Base-by-base conservation (phyloP, 768 basidiomycete species). In the Lactarius akahatsu region DNA sequence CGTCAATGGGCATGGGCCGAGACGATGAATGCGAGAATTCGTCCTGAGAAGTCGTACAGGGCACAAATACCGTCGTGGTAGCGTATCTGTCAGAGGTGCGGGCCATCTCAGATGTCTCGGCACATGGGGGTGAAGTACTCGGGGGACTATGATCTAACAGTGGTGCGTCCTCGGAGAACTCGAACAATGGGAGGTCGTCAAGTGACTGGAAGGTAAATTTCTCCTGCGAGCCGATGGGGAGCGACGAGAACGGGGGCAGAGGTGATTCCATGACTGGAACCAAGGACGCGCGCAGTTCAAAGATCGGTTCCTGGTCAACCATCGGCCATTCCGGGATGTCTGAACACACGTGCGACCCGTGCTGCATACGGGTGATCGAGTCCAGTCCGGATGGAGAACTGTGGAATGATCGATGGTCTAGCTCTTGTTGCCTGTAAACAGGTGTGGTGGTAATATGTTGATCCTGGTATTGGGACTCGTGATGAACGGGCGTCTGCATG, bases 371-470 rank as follows among this genome's bases (percentile, higher is more conserved):
- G 20, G 28, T 7, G n/a, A 28, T 54, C 9, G 30, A 8, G 18
- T n/a, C 28, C 20, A 13, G 7, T 38, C n/a, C n/a, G 1, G 60
- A 34, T 20, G 23, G 30, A 32, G 18, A 18, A 41, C n/a, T 7
- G 4, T 41, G 36, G 7, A 40, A 40, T 16, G 4, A 30, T 9
- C 26, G 50, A 13, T 6, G 26, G 13, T 15, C 6, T 13, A 36
- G 28, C 47, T 64, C 63, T 38, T 56, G 55, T 18, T 34, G 30
- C 16, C 34, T 30, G 26, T 58, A 52, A 58, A 52, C 28, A 47
- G 23, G 26, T 52, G 50, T 13, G 50, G 56, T 26, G 2, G 11
- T 38, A 15, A 36, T 26, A 2, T 36, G 45, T 26, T 57, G 60
- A 7, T 52, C 38, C 30, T 26, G 45, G 30, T 52, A 34, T 4